phyloP scores from a whole-genome alignment of 305 asterid species.

The Fraxinus greggii region DNA sequence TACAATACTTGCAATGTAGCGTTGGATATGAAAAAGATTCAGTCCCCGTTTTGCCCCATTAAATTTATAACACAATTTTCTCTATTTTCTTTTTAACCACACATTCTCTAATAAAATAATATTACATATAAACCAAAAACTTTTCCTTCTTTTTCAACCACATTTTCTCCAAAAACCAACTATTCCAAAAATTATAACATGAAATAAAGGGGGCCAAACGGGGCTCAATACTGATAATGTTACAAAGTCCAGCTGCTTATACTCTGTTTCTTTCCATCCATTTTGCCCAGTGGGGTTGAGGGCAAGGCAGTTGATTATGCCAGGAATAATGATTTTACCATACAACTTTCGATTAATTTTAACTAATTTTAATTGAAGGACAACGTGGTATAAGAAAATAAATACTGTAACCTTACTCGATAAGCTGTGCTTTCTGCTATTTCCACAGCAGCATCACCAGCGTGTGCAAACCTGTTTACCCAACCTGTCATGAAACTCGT shows the following conservation, averaged over 20 bases:
- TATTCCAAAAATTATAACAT: background rate
- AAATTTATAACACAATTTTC: background rate
- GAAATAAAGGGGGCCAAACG: background rate
- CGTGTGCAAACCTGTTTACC: constrained; percentile 96
- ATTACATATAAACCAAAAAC: too few species aligned
- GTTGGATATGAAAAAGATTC: background rate
- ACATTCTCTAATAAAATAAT: background rate
- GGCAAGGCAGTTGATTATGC: background rate
- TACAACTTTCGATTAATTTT: background rate
- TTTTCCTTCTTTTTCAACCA: background rate
- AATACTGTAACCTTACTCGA: constrained; percentile 46
- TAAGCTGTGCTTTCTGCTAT: constrained; percentile 87
- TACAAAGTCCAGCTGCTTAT: background rate
- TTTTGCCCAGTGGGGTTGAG: constrained; percentile 1
- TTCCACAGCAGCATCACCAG: constrained; percentile 93
- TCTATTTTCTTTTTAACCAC: too few species aligned
- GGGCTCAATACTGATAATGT: background rate
- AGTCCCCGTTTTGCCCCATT: background rate
- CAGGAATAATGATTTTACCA: background rate
- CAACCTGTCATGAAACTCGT: constrained; percentile 61
- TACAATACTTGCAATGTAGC: constrained; percentile 1
- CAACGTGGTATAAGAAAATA: background rate
- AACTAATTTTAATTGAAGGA: background rate
- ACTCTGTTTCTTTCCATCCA: background rate
- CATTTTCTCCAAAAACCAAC: background rate